Base-by-base conservation (phyloP, 352 stramenopile species). In the Thalassiosira mediterranea region DNA sequence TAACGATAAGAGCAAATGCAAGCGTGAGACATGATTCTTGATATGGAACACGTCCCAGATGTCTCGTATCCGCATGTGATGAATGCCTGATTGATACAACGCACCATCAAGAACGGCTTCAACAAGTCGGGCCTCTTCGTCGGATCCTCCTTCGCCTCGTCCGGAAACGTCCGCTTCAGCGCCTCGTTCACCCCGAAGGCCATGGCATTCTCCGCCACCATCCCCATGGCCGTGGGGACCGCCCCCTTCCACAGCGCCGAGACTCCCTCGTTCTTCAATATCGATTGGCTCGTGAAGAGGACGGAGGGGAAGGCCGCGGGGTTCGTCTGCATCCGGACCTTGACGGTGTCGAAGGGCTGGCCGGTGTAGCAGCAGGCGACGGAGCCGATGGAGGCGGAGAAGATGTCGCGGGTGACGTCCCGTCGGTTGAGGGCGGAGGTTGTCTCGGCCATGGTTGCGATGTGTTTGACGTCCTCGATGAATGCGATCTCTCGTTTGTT, bases 151-250 rank as follows among this genome's bases (percentile, higher is more conserved):
- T 72, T 65, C 3, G 67, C 52, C 32, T 79, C 61, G 72, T 88
- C 78, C 3, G 90, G 80, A 79, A 95, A 94, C 0, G 92, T 72
- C 46, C 90, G 74, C 72, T 96, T 96, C 28, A 96, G 76, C 23
- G 91, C 85, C 64, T 94, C 86, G 67, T 95, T 95, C 3, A 95
- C 83, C 21, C 86, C 86, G 76, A 96, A 96, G 25, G 92, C 92
- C 81, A 95, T 90, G 26, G 84, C 90, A 78, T 96, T 96, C 69
- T 96, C 92, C 15, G 79, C 52, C 10, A 94, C 73, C 81, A 94
- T 94, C 7, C 92, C 92, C 29, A 89, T 73, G 5, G 90, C 79
- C 0, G 92, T 94, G 0, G 92, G 90, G 4, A 94, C 82, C 4
- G 87, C 79, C 11, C 91, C 92, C 66, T 95, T 95, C 90, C 90